Conservation (phyloP, 1,284 basidiomycete species). For the Trichosporon faecale region DNA sequence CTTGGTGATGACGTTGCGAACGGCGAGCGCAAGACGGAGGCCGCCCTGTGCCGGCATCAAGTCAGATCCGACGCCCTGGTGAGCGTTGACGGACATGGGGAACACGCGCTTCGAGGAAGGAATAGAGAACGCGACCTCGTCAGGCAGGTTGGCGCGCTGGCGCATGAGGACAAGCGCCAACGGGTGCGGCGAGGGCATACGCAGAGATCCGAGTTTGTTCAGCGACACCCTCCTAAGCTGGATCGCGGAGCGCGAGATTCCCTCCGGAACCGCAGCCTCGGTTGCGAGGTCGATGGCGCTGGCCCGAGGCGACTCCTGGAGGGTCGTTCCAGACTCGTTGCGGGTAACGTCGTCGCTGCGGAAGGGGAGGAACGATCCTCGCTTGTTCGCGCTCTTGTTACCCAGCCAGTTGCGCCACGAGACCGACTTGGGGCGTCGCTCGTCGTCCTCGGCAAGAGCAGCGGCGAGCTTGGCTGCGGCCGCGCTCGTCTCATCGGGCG, state of each 20-base stretch:
- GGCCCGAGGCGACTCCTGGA: conserved; percentile 20
- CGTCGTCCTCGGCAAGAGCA: conserved; percentile 11
- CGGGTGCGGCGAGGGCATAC: conserved; percentile 46
- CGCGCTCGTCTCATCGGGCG: conserved; percentile 8
- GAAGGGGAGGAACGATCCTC: conserved; percentile 22
- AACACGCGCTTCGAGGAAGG: conserved; percentile 41
- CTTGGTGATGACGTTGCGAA: conserved; percentile 31
- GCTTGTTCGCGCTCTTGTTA: conserved; percentile 6
- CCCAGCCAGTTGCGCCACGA: conserved; percentile 26
- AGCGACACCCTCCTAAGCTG: conserved; percentile 40
- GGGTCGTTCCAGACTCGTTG: conserved; percentile 8
- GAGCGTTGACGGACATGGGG: conserved; percentile 40
- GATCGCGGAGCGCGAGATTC: conserved; percentile 21
- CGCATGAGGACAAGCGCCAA: conserved; percentile 36
- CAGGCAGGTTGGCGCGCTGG: conserved; percentile 39
- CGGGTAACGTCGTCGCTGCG: conserved; percentile 3
- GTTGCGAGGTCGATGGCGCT: conserved; percentile 15
- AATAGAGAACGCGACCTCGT: conserved; percentile 45
- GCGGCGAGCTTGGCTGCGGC: conserved; percentile 20
- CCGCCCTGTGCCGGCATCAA: conserved; percentile 37
- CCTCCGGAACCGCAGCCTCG: conserved; percentile 3
- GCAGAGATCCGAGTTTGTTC: conserved; percentile 38
- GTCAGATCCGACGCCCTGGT: conserved; percentile 19
- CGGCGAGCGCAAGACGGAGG: conserved; percentile 33
- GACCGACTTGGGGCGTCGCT: conserved; percentile 13